Evolutionary conservation across 148 eudicot genomes (phyloP), one percentile per base, ranked within the genome.

Genomic region (Agrostemma githago): DNA sequence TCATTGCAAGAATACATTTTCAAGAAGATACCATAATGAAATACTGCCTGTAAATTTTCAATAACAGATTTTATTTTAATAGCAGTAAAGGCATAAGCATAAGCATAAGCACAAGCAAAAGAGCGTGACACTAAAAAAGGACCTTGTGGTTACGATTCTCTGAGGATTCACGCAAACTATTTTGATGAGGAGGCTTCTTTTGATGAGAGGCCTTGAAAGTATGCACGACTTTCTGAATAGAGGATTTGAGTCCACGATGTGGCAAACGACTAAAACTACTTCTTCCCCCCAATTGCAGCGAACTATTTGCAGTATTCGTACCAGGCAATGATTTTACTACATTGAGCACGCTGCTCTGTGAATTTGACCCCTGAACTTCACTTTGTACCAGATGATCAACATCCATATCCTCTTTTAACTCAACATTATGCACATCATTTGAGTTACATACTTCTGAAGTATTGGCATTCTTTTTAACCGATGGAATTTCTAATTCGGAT

Each of bases 151-250:
- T 70, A 41, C 34, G 66, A n/a, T 42, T 76, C 34, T 63, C 66
- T 16, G 62, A 41, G 38, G 53, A 62, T 42, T 44, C 77, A 17
- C 11, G 38, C 56, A 54, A 51, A 26, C 64, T 72, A 53, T 12
- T 59, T 5, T 6, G 54, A 61, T 20, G 74, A n/a, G 74, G 68
- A 34, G 54, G 54, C 72, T 76, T 80, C 60, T 76, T 80, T 60
- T 72, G 77, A 11, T 72, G 76, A 40, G 83, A 68, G 70, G 79
- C 38, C 71, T 80, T 80, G 2, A 80, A 48, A 26, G 64, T 72
- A 57, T 66, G 79, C 63, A 72, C 74, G 42, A 76, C 83, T 74
- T 76, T 80, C 16, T 80, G 77, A 48, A 80, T 10, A 39, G 83
- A 80, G n/a, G 83, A 72, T 53, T 68, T 80, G 37, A 80, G 57